Base-by-base conservation (phyloP, 1,139 yeast species). In the Kluyveromyces sp. region DNA sequence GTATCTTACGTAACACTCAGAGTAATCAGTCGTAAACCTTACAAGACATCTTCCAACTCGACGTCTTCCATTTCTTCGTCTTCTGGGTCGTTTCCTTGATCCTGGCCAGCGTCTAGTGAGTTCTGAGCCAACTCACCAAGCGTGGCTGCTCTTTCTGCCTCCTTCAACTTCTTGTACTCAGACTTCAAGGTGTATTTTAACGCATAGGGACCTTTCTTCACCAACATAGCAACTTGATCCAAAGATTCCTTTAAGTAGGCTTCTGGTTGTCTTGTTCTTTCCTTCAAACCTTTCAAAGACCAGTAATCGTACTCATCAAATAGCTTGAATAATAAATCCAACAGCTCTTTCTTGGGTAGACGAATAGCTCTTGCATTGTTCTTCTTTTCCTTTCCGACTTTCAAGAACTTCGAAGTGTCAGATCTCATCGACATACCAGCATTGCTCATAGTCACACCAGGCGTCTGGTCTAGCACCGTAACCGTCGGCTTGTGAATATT, bases 251-350 rank as follows among this genome's bases (percentile, higher is more conserved):
- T 88, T 53, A 92, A 71, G 62, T 86, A 94, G 3, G 85, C 82
- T 62, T 94, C 98, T 1, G 99, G 99, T 69, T 92, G 99, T 58
- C 83, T 82, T 2, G 97, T 88, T 55, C 95, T 77, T 63, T 92
- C 98, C 61, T 88, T 84, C 49, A 92, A 71, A 32, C 96, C 96
- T 65, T 88, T 88, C 73, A 92, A 74, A 9, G 94, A 82, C 98
- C 98, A 92, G 65, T 89, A 92, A 61, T 92, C 97, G 63, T 85
- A 88, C 64, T 89, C 94, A 62, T 88, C 96, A 64, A 92, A 92
- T 54, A 92, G 72, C 54, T 85, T 75, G 75, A 94, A 92, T 51
- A 92, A 70, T 54, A 86, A 68, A 64, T 89, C 96, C 73, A 92
- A 75, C 46, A 92, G 76, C 53, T 88, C 96, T 64, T 86, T 87